Evolutionary conservation across 2,329 filamentous ascomycete genomes (phyloP).

Genomic region (Aureobasidium namibiae): DNA sequence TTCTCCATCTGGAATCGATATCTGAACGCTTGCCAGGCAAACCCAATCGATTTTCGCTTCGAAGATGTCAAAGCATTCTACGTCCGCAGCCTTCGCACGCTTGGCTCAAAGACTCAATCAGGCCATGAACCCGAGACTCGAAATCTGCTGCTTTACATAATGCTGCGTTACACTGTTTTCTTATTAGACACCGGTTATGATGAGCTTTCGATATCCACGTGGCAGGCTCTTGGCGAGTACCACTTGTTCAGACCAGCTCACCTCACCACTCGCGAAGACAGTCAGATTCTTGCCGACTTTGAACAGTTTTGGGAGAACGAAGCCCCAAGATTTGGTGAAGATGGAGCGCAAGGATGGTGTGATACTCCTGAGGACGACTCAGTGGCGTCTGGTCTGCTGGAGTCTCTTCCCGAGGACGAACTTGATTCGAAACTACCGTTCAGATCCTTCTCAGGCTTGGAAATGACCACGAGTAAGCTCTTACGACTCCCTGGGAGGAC

Average conservation of each 20-base stretch:
- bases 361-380: slow-evolving; percentile 31
- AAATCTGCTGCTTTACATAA: slow-evolving; percentile 55
- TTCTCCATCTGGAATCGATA: slow-evolving; percentile 65
- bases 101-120: not conserved
- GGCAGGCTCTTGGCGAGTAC: slow-evolving; percentile 75
- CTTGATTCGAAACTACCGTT: slow-evolving; percentile 27
- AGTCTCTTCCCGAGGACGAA: not conserved
- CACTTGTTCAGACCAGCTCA: slow-evolving; percentile 50
- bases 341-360: slow-evolving; percentile 61
- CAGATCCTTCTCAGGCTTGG: slow-evolving; percentile 42
- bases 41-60: slow-evolving; percentile 58
- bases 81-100: slow-evolving; percentile 43
- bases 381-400: not conserved
- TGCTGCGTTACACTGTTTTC: slow-evolving; percentile 67
- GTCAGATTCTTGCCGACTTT: slow-evolving; percentile 37
- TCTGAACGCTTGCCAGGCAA: slow-evolving; percentile 62
- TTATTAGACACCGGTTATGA: slow-evolving; percentile 68
- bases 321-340: slow-evolving; percentile 67
- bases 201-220: slow-evolving; percentile 68
- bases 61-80: slow-evolving; percentile 56
- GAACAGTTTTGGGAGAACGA: slow-evolving; percentile 84
- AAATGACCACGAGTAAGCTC: slow-evolving; percentile 41
- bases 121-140: slow-evolving; percentile 19
- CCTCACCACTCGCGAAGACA: slow-evolving; percentile 2
- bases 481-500: slow-evolving; percentile 61